Evolutionary conservation across 257 asterid species (phyloP), one percentile per base, ranked within the genome.

Genomic region (Haberlea rhodopensis): DNA sequence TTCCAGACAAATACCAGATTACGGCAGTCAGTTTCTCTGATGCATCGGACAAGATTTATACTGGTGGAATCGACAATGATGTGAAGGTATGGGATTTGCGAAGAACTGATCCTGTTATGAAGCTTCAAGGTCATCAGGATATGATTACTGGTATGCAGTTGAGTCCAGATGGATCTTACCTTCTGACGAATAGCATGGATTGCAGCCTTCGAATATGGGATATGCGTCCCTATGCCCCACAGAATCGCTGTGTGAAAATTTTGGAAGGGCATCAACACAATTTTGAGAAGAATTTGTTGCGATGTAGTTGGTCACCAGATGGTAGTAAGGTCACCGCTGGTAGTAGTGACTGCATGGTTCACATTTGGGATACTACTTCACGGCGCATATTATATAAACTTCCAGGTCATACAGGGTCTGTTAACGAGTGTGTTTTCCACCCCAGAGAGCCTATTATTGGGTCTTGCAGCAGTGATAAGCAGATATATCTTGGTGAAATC

Each of bases 111-210:
- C 92, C 94, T 27, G 90, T 88, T 7, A 84, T 90, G 99, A 87
- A 90, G 63, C 97, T 94, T 73, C 97, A 85, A 68, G 99, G 99
- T 37, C 99, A 94, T 80, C 95, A 79, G 34, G 97, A 94, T 73
- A 94, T 83, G 84, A 80, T 87, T 57, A 90, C 97, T 1, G 95
- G 97, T 18, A 94, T 90, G 99, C 94, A 82, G 68, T 58, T 94
- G 85, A 94, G 99, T 62, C 97, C 99, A 3, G 99, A 94, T 71
- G 97, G 99, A 45, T 94, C 97, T 29, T 94, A 94, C 76, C 99
- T 90, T 72, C 84, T 90, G 16, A 90, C 99, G 31, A 89, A 94
- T 78, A 81, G 89, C 78, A 90, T 90, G 99, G 99, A 94, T 59
- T 81, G 91, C 72, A 64, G 87, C 1, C 95, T 94, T 29, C 94